Percentiles rank a stretch among this genome's conserved stretches.
These are phyloP conservation scores for Coemansia sp. DNA, from an alignment of 192 early-diverging fungal genomes.

Conservation along the genomic window DNA sequence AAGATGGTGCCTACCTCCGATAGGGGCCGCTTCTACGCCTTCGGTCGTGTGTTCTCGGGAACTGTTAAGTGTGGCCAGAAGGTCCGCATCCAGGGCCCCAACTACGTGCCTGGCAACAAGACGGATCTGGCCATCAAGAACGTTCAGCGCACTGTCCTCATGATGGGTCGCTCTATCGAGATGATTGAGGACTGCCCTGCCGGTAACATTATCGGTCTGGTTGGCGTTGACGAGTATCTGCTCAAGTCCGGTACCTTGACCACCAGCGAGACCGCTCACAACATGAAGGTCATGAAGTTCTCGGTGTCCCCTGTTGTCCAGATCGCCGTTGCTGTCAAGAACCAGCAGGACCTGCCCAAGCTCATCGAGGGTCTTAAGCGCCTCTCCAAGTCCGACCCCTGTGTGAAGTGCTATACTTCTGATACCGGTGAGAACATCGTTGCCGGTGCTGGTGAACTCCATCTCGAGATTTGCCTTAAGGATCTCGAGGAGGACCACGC, in stretches of 20 bases:
- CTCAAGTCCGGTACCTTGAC: slow-evolving; percentile 99
- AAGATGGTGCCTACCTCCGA: slow-evolving; percentile 99
- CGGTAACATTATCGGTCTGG: slow-evolving; percentile 98
- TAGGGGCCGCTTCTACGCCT: slow-evolving; percentile 99
- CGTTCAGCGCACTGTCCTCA: slow-evolving; percentile 96
- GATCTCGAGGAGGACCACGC: slow-evolving; percentile 99
- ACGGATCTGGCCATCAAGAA: slow-evolving; percentile 90
- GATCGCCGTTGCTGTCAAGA: slow-evolving; percentile 95
- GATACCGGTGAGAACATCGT: slow-evolving; percentile 97
- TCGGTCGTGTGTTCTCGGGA: slow-evolving; percentile 99
- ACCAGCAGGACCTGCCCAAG: slow-evolving; percentile 98
- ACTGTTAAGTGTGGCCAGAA: slow-evolving; percentile 94
- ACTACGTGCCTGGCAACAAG: slow-evolving; percentile 89
- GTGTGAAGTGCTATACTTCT: slow-evolving; percentile 84
- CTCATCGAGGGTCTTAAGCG: slow-evolving; percentile 99
- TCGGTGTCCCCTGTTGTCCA: slow-evolving; percentile 98
- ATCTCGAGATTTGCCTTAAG: slow-evolving; percentile 98
- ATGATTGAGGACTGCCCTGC: slow-evolving; percentile 97
- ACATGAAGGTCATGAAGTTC: slow-evolving; percentile 99
- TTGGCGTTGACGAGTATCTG: slow-evolving; percentile 99
- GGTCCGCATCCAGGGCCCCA: slow-evolving; percentile 98
- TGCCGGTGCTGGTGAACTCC: slow-evolving; percentile 98
- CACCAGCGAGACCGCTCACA: slow-evolving; percentile 91
- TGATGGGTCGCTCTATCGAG: slow-evolving; percentile 99
- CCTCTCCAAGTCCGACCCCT: slow-evolving; percentile 98